These are phyloP conservation scores for Backusella australiensis DNA, from an alignment of 192 early-diverging fungal genomes.

Conservation along the genomic window DNA sequence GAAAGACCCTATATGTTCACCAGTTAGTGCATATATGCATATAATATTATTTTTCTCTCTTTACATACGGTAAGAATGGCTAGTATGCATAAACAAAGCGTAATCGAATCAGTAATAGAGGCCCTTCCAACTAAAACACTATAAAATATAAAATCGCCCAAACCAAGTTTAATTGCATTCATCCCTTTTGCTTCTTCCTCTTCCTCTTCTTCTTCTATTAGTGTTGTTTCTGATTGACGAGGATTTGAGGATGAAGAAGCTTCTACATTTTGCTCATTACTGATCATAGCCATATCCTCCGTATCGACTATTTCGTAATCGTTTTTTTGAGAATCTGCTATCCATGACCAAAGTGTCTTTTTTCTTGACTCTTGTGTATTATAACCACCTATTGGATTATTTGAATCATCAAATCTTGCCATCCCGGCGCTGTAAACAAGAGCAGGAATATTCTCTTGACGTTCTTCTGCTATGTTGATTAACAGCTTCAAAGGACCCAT, in stretches of 20 bases:
- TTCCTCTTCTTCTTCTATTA: background rate
- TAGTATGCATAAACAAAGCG: slow-evolving; percentile 24
- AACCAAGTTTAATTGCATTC: slow-evolving; percentile 60
- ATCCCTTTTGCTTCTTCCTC: background rate
- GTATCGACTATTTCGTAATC: background rate
- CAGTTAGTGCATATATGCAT: background rate
- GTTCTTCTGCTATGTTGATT: slow-evolving; percentile 59
- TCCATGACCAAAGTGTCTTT: background rate
- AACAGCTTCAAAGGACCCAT: slow-evolving; percentile 74
- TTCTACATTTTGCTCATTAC: background rate
- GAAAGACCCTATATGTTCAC: slow-evolving; percentile 49
- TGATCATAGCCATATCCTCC: background rate
- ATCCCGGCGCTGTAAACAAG: slow-evolving; percentile 57
- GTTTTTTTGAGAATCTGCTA: background rate
- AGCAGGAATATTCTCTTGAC: slow-evolving; percentile 69
- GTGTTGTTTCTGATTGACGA: background rate
- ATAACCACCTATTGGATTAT: background rate
- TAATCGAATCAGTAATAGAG: slow-evolving; percentile 32
- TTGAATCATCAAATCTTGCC: background rate
- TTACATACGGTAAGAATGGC: slow-evolving; percentile 51
- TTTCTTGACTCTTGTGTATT: background rate
- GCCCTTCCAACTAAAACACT: slow-evolving; percentile 66
- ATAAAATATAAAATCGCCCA: slow-evolving; percentile 87
- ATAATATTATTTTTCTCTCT: background rate
- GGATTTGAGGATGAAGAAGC: background rate